Percentiles rank a stretch among this genome's conserved stretches.
Evolutionary conservation across 768 basidiomycete species (phyloP).

Genomic region (Panaeolus papilionaceus): DNA sequence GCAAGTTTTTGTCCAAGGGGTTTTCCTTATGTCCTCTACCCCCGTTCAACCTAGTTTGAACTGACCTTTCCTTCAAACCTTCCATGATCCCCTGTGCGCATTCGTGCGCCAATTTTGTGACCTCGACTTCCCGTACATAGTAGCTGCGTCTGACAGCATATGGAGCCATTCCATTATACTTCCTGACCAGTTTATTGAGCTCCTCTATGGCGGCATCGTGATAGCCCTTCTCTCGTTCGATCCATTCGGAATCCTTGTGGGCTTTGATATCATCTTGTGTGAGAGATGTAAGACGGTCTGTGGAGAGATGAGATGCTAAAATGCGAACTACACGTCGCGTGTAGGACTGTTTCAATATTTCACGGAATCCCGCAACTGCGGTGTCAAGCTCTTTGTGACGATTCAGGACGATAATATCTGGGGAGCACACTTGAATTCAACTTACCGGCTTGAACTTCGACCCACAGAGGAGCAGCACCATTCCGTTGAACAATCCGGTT

Average conservation of each 20-base stretch:
- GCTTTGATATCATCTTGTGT: slow-evolving; percentile 42
- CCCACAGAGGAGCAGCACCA: slow-evolving; percentile 87
- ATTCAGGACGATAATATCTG: background rate
- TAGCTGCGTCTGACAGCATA: slow-evolving; percentile 75
- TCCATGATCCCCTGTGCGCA: slow-evolving; percentile 58
- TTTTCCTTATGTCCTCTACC: background rate
- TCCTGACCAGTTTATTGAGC: slow-evolving; percentile 75
- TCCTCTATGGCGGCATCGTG: slow-evolving; percentile 74
- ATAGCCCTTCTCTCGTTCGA: slow-evolving; percentile 66
- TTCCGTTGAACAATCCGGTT: slow-evolving; percentile 85
- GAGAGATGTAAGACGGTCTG: slow-evolving; percentile 42
- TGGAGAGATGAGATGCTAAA: slow-evolving; percentile 53
- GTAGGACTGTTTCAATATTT: slow-evolving; percentile 71
- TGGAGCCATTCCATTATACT: slow-evolving; percentile 83
- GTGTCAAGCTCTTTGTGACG: slow-evolving; percentile 64
- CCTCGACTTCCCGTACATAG: slow-evolving; percentile 61
- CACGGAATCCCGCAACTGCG: slow-evolving; percentile 65
- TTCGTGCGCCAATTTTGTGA: slow-evolving; percentile 57
- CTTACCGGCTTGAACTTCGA: slow-evolving; percentile 78
- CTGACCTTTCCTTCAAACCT: slow-evolving; percentile 25
- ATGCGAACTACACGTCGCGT: slow-evolving; percentile 75
- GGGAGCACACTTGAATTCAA: background rate
- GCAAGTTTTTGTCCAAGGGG: background rate
- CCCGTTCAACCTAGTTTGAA: background rate
- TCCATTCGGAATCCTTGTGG: slow-evolving; percentile 75